Percentiles rank a stretch among this genome's conserved stretches.
These are phyloP conservation scores for Juncus effusus DNA, from an alignment of 176 grass and related monocot species.

Conservation along the genomic window DNA sequence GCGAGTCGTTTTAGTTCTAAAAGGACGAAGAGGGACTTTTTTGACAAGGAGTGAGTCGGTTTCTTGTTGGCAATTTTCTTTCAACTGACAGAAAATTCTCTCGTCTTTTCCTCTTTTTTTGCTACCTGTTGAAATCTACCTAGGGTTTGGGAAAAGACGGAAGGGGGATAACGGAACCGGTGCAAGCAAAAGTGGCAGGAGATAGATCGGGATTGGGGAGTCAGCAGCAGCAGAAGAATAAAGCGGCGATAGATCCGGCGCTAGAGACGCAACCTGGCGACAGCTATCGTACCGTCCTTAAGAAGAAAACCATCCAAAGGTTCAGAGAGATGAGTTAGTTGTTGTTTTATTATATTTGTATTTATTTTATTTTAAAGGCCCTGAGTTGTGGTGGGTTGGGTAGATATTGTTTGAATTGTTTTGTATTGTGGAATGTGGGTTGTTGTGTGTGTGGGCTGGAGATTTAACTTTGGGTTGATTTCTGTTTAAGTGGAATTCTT, in stretches of 20 bases:
- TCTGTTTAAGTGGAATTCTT: conserved; percentile 1
- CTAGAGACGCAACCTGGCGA: conserved; percentile 82
- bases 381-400: not conserved
- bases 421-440: not conserved
- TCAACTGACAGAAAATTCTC: conserved; percentile 22
- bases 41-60: no score
- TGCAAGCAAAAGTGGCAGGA: conserved; percentile 76
- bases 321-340: conserved; percentile 75
- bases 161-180: conserved; percentile 92
- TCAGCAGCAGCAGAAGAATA: conserved; percentile 29
- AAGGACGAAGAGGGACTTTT: conserved; percentile 17
- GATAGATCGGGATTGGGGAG: conserved; percentile 79
- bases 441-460: not conserved
- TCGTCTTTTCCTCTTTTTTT: conserved; percentile 28
- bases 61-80: conserved; percentile 10
- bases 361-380: conserved; percentile 1
- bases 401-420: conserved; percentile 7
- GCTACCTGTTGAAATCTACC: conserved; percentile 31
- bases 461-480: not conserved
- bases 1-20: conserved; percentile 1
- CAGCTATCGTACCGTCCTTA: conserved; percentile 92
- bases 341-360: conserved; percentile 1
- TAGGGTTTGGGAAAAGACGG: conserved; percentile 93
- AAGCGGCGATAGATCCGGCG: conserved; percentile 42
- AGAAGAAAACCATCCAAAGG: conserved; percentile 96